Evolutionary conservation across 106 monocot genomes (phyloP).

Genomic region (Dendrobium chrysotoxum): DNA sequence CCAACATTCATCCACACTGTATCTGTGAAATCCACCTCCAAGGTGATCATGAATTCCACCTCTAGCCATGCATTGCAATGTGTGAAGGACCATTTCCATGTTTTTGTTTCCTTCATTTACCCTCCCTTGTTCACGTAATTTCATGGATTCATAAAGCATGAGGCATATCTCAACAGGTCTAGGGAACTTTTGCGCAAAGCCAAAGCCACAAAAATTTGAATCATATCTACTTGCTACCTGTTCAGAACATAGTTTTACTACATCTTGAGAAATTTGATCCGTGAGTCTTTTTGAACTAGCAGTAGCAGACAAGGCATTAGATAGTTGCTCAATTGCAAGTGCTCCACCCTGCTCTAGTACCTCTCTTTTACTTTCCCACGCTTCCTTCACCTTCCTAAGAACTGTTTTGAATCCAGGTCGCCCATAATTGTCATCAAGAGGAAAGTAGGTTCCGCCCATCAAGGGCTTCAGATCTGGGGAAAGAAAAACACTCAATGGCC

Average conservation of each 20-base stretch:
- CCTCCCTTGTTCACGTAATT: conserved; percentile 38
- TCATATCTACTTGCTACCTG: conserved; percentile 73
- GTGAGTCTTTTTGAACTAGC: conserved; percentile 42
- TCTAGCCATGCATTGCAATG: conserved; percentile 84
- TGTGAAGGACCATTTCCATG: conserved; percentile 59
- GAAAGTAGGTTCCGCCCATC: conserved; percentile 98
- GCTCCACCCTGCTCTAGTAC: conserved; percentile 59
- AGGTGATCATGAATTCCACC: conserved; percentile 95
- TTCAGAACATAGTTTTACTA: conserved; percentile 53
- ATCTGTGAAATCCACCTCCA: conserved; percentile 96
- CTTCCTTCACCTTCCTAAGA: conserved; percentile 88
- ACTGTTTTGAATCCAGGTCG: conserved; percentile 85
- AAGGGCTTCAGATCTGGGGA: conserved; percentile 89
- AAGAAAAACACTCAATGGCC: conserved; percentile 93
- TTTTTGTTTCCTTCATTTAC: conserved; percentile 43
- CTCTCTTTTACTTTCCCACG: conserved; percentile 80
- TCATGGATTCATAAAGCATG: conserved; percentile 76
- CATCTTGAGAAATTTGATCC: conserved; percentile 29
- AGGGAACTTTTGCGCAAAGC: conserved; percentile 91
- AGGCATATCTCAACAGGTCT: conserved; percentile 77
- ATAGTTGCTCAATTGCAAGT: conserved; percentile 71
- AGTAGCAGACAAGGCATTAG: conserved; percentile 59
- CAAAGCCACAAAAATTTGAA: conserved; percentile 83
- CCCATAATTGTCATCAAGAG: conserved; percentile 94
- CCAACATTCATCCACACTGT: conserved; percentile 98